A percentile compares a stretch with the other conserved stretches of the same genome.
Conservation (phyloP, 768 basidiomycete species). For the Boletus vermiculosoides region DNA sequence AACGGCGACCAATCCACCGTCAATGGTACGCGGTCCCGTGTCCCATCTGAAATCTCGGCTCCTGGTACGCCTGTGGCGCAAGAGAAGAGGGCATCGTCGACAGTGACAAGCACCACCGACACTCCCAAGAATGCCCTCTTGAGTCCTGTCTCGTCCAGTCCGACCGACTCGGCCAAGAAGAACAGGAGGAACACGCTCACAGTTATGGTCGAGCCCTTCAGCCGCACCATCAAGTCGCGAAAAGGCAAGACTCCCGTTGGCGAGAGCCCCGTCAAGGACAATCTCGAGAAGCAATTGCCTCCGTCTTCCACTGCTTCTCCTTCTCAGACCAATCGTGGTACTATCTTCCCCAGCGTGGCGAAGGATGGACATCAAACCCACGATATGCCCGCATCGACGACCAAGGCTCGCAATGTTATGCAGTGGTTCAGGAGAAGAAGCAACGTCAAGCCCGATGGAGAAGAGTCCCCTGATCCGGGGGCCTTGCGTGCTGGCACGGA, state of each 20-base stretch:
- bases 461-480: constrained; percentile 15
- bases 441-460: constrained; percentile 39
- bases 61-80: constrained; percentile 21
- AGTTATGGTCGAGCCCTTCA: constrained; percentile 81
- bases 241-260: constrained; percentile 35
- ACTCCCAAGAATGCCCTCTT: constrained; percentile 34
- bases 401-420: constrained; percentile 94
- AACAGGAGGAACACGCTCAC: constrained; percentile 79
- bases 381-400: constrained; percentile 68
- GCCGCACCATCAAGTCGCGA: constrained; percentile 41
- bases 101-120: constrained; percentile 9
- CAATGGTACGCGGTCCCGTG: constrained; percentile 39
- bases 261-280: constrained; percentile 43
- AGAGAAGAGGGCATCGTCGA: constrained; percentile 15
- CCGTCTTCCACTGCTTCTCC: constrained; percentile 33
- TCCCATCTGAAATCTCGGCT: constrained; percentile 42
- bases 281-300: constrained; percentile 35
- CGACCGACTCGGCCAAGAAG: constrained; percentile 47
- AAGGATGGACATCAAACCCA: constrained; percentile 28
- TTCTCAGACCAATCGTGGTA: constrained; percentile 24
- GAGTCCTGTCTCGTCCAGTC: constrained; percentile 35
- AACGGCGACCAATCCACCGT: constrained; percentile 33
- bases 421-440: constrained; percentile 91
- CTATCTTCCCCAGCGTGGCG: constrained; percentile 27
- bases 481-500: constrained; percentile 21